Evolutionary conservation across 805 yeast species (phyloP).

Genomic region (Schwanniomyces sp.): DNA sequence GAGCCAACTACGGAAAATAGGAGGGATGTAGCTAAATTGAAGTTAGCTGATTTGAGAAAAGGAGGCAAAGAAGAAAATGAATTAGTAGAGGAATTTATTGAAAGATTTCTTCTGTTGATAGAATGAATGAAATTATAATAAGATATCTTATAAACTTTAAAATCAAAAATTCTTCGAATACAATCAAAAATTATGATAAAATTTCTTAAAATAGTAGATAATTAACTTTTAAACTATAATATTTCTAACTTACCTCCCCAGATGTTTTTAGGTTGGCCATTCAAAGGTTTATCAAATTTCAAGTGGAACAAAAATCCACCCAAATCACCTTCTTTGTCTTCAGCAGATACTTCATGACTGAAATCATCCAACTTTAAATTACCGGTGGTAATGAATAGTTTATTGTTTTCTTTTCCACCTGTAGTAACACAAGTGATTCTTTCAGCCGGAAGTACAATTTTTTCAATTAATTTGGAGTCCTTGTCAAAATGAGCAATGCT

Average conservation of each 20-base stretch:
- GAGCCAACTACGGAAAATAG: constrained; percentile 56
- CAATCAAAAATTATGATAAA: no score
- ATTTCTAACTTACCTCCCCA: constrained; percentile 27
- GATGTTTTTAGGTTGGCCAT: constrained; percentile 21
- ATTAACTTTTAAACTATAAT: background rate
- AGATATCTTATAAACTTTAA: no score
- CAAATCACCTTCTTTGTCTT: constrained; percentile 39
- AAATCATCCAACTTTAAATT: constrained; percentile 47
- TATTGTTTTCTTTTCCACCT: constrained; percentile 59
- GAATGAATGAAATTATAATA: constrained; percentile 9
- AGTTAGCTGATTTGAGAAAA: constrained; percentile 56
- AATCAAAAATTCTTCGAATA: no score
- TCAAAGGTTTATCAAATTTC: constrained; percentile 31
- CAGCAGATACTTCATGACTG: constrained; percentile 19
- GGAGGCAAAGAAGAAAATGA: constrained; percentile 70
- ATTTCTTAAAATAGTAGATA: background rate
- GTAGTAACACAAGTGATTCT: constrained; percentile 67
- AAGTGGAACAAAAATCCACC: constrained; percentile 63
- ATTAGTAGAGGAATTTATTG: constrained; percentile 68
- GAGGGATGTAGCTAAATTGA: constrained; percentile 57
- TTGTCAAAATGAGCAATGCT: constrained; percentile 54
- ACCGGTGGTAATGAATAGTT: constrained; percentile 69
- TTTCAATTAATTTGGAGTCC: constrained; percentile 51
- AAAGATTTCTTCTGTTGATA: constrained; percentile 21
- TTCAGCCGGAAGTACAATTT: constrained; percentile 56